Percentiles rank a stretch among this genome's conserved stretches.
phyloP scores from a whole-genome alignment of 129 eudicot genomes.

The Lonicera japonica region DNA sequence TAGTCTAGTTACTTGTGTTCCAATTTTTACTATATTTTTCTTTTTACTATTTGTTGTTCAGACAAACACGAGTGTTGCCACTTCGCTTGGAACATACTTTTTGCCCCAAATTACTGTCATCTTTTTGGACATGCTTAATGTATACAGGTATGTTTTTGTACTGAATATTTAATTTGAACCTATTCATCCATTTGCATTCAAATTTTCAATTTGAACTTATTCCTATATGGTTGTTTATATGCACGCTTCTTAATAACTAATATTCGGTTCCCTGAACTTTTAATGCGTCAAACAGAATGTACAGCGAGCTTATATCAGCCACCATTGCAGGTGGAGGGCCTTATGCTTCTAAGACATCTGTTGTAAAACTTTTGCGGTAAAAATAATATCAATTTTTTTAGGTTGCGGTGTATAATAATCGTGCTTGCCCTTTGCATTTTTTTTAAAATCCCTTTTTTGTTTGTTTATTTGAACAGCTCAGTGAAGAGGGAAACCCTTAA shows the following conservation, averaged over 20 bases:
- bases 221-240: not conserved
- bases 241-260: not conserved
- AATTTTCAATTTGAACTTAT: not conserved
- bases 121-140: constrained; percentile 97
- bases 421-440: not conserved
- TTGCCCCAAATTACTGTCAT: constrained; percentile 71
- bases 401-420: not conserved
- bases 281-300: constrained; percentile 61
- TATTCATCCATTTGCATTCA: too few species aligned
- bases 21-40: not conserved
- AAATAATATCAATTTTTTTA: not conserved
- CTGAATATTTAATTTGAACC: not conserved
- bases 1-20: not conserved
- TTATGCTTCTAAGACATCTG: constrained; percentile 71
- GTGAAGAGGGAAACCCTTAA: constrained; percentile 97
- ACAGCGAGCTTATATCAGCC: constrained; percentile 91
- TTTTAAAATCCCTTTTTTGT: not conserved
- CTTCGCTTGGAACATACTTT: constrained; percentile 82
- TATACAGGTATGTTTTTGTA: constrained; percentile 52
- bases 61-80: constrained; percentile 97
- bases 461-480: constrained; percentile 51
- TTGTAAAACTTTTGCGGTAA: constrained; percentile 93
- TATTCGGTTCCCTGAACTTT: constrained; percentile 6
- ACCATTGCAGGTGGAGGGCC: constrained; percentile 94
- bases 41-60: constrained; percentile 29